Conservation (phyloP, 805 yeast genomes). For the Teunomyces atbi region DNA sequence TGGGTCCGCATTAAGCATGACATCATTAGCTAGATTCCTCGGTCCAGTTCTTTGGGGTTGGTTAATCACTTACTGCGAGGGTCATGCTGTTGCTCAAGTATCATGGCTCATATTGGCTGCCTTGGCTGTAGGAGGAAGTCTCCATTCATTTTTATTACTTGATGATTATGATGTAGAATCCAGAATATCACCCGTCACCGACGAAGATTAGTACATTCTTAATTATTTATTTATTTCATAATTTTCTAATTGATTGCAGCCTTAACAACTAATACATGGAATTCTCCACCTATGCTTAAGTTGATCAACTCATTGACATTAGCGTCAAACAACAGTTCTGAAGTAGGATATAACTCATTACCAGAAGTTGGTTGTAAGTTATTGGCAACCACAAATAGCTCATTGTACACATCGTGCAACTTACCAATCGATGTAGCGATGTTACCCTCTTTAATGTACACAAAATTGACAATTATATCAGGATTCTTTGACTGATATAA, state of each 20-base stretch:
- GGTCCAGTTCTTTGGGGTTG: conserved; percentile 61
- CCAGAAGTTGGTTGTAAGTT: conserved; percentile 8
- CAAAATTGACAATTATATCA: conserved; percentile 11
- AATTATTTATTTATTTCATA: neutral
- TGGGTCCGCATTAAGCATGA: conserved; percentile 52
- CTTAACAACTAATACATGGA: conserved; percentile 22
- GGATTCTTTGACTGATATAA: conserved; percentile 10
- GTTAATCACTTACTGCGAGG: conserved; percentile 30
- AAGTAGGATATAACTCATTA: conserved; percentile 4
- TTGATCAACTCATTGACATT: conserved; percentile 22
- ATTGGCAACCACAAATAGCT: conserved; percentile 25
- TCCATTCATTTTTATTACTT: conserved; percentile 21
- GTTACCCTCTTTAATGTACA: conserved; percentile 15
- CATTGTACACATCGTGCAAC: conserved; percentile 14
- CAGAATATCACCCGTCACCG: neutral
- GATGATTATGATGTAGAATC: conserved; percentile 26
- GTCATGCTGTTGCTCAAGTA: conserved; percentile 21
- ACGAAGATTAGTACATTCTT: neutral
- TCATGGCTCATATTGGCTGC: conserved; percentile 32
- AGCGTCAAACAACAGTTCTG: conserved; percentile 14
- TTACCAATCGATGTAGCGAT: conserved; percentile 14
- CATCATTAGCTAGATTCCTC: conserved; percentile 53
- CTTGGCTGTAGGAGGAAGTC: conserved; percentile 17
- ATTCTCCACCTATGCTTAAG: conserved; percentile 20
- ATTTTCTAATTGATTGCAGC: conserved; percentile 6